These are phyloP conservation scores for Fusarium sp. DNA, from an alignment of 2,329 filamentous ascomycete species.

Conservation along the genomic window DNA sequence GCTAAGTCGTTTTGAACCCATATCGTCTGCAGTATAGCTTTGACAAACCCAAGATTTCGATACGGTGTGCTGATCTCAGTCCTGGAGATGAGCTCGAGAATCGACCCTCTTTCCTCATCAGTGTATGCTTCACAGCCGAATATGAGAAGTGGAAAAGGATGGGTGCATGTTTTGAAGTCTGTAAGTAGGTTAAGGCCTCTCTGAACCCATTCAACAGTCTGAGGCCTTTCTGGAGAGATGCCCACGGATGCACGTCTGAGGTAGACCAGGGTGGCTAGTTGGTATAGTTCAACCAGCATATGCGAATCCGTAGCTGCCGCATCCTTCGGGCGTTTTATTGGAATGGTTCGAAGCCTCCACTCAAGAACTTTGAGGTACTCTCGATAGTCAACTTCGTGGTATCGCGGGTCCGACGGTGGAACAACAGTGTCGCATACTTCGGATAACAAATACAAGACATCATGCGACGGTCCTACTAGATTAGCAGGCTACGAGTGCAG, in stretches of 20 bases:
- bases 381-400: not conserved
- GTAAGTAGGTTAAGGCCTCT: conserved; percentile 47
- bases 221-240: conserved; percentile 14
- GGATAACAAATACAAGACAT: conserved; percentile 31
- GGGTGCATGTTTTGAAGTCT: conserved; percentile 34
- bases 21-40: conserved; percentile 46
- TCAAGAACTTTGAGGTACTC: conserved; percentile 20
- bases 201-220: conserved; percentile 39
- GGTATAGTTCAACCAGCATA: conserved; percentile 43
- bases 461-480: conserved; percentile 5
- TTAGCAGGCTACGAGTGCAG: not conserved
- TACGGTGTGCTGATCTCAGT: conserved; percentile 37
- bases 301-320: not conserved
- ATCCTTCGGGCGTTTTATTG: not conserved
- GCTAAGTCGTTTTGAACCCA: conserved; percentile 56
- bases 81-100: conserved; percentile 48
- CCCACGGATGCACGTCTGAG: conserved; percentile 45
- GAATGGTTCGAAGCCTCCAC: conserved; percentile 1
- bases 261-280: conserved; percentile 51
- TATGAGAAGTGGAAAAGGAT: conserved; percentile 44
- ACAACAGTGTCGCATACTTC: conserved; percentile 27
- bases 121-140: conserved; percentile 46
- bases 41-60: conserved; percentile 41
- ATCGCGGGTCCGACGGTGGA: not conserved
- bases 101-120: conserved; percentile 33